These are phyloP conservation scores for Hyphopichia wangnamkhiaoensis DNA, from an alignment of 1,139 yeast species.

Conservation along the genomic window DNA sequence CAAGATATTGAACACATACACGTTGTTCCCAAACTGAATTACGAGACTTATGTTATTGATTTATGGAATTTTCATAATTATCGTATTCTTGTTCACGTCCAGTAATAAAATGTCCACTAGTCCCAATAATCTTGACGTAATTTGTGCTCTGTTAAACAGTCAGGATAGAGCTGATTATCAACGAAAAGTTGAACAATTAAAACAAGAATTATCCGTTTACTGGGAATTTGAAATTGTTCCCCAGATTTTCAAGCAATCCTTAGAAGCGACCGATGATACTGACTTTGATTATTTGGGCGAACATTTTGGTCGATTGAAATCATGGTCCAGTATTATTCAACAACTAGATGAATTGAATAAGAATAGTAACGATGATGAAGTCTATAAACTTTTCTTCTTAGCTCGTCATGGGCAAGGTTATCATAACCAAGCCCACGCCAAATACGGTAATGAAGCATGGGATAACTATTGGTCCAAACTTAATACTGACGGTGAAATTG, in stretches of 20 bases:
- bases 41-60: too few species aligned
- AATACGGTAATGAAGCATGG: conserved; percentile 47
- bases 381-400: conserved; percentile 41
- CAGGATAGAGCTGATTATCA: conserved; percentile 17
- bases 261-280: conserved; percentile 35
- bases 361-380: conserved; percentile 19
- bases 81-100: too few species aligned
- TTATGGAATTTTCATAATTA: too few species aligned
- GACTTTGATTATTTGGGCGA: conserved; percentile 40
- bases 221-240: conserved; percentile 45
- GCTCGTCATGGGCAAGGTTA: conserved; percentile 52
- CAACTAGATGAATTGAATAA: conserved; percentile 31
- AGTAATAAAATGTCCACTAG: conserved; percentile 11
- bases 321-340: conserved; percentile 33
- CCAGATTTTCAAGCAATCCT: conserved; percentile 39
- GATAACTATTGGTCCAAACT: conserved; percentile 44
- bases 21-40: too few species aligned
- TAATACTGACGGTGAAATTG: conserved; percentile 44
- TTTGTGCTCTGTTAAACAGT: conserved; percentile 10
- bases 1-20: too few species aligned
- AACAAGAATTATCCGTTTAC: conserved; percentile 9
- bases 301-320: conserved; percentile 36
- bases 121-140: conserved; percentile 19
- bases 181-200: conserved; percentile 12
- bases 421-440: conserved; percentile 45